These are phyloP conservation scores for Taiozyma sp. DNA, from an alignment of 1,139 yeast genomes.

Conservation along the genomic window DNA sequence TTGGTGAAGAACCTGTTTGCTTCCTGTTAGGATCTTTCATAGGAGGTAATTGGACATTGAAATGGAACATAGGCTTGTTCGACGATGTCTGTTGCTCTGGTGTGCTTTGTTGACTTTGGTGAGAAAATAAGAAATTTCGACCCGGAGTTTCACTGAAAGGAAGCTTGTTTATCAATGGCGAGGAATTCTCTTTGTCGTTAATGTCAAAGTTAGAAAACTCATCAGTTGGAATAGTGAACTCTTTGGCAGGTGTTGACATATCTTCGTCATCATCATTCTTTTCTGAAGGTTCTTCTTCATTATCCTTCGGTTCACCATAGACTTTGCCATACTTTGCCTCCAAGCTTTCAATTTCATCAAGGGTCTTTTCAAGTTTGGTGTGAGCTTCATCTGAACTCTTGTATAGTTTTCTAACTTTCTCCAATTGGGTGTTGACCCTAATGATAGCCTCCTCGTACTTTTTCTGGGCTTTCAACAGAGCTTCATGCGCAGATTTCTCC, in stretches of 20 bases:
- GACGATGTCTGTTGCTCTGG: not conserved
- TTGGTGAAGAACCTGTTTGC: not conserved
- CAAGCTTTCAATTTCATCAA: conserved; percentile 5
- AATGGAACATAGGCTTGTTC: not conserved
- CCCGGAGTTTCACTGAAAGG: not conserved
- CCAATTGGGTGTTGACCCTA: conserved; percentile 2
- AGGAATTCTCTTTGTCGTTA: not conserved
- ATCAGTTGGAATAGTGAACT: not conserved
- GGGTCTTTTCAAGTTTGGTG: not conserved
- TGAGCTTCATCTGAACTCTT: conserved; percentile 6
- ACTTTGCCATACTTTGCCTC: not conserved
- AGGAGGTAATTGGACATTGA: not conserved
- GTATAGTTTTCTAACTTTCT: conserved; percentile 4
- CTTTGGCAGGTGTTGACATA: not conserved
- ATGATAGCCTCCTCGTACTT: conserved; percentile 10
- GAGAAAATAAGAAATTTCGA: not conserved
- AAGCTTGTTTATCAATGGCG: not conserved
- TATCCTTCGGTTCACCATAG: conserved; percentile 5
- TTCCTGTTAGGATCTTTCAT: not conserved
- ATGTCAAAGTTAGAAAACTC: not conserved
- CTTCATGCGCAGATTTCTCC: conserved; percentile 12
- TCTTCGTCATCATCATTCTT: not conserved
- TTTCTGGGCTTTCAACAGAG: conserved; percentile 12
- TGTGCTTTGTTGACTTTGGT: not conserved
- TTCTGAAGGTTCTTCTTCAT: conserved; percentile 1